Conservation (phyloP, 768 basidiomycete genomes). For the Mycena capillaripes region DNA sequence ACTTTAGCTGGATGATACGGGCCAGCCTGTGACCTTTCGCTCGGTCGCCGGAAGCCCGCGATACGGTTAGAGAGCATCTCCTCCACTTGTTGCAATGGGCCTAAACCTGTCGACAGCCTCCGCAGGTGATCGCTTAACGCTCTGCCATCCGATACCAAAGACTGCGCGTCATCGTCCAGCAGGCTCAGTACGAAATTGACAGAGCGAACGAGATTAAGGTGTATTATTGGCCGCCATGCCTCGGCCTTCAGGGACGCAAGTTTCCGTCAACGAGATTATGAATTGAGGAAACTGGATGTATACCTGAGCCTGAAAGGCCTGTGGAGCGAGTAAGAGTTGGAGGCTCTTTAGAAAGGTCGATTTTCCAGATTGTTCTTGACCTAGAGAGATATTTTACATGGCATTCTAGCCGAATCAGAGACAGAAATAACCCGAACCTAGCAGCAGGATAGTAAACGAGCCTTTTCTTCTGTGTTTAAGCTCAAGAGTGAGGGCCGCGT, state of each 20-base stretch:
- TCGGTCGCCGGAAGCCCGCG: slow-evolving; percentile 45
- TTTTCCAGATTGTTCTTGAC: slow-evolving; percentile 78
- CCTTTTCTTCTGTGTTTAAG: slow-evolving; percentile 56
- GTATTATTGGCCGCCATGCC: slow-evolving; percentile 75
- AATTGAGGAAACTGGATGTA: neutral
- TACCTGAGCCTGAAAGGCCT: slow-evolving; percentile 69
- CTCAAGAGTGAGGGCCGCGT: slow-evolving; percentile 61
- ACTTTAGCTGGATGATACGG: slow-evolving; percentile 56
- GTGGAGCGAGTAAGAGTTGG: slow-evolving; percentile 71
- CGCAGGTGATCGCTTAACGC: slow-evolving; percentile 53
- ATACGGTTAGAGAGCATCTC: slow-evolving; percentile 59
- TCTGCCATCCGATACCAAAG: slow-evolving; percentile 37
- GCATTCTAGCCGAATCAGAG: neutral
- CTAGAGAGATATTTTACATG: slow-evolving; percentile 49
- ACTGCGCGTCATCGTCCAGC: slow-evolving; percentile 26
- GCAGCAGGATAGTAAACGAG: slow-evolving; percentile 57
- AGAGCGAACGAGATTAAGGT: slow-evolving; percentile 75
- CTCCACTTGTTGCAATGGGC: slow-evolving; percentile 70
- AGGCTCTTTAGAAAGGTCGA: slow-evolving; percentile 78
- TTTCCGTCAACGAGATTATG: neutral
- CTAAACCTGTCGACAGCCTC: slow-evolving; percentile 62
- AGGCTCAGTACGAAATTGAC: slow-evolving; percentile 56
- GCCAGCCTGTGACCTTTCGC: slow-evolving; percentile 8
- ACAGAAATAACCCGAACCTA: slow-evolving; percentile 57
- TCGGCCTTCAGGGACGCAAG: slow-evolving; percentile 49